Percentiles rank a stretch among this genome's conserved stretches.
phyloP scores from a whole-genome alignment of 768 basidiomycete genomes.

The Coprinopsis sp. region DNA sequence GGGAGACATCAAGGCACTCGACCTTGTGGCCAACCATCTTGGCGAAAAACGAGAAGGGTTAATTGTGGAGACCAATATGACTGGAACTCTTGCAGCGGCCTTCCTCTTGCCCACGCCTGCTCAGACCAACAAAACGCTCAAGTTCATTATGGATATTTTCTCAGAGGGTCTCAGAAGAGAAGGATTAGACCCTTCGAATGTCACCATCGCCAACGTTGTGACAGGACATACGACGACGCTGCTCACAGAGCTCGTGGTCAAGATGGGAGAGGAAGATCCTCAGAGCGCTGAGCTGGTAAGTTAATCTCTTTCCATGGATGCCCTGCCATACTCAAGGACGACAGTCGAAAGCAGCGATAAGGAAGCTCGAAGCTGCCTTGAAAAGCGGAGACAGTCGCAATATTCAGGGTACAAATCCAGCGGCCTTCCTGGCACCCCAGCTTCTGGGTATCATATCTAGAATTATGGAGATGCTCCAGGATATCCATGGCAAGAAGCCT shows the following conservation, averaged over 20 bases:
- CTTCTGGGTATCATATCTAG: slow-evolving; percentile 83
- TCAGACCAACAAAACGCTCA: slow-evolving; percentile 53
- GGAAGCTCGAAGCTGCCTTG: slow-evolving; percentile 45
- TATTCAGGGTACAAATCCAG: slow-evolving; percentile 35
- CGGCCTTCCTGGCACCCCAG: slow-evolving; percentile 62
- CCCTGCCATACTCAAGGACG: not conserved
- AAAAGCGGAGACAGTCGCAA: slow-evolving; percentile 23
- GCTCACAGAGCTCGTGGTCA: slow-evolving; percentile 70
- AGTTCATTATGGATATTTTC: slow-evolving; percentile 57
- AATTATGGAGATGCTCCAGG: slow-evolving; percentile 84
- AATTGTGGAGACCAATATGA: slow-evolving; percentile 52
- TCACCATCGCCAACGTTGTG: no score
- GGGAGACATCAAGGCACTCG: slow-evolving; percentile 54
- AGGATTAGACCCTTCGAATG: slow-evolving; percentile 39
- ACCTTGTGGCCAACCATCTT: slow-evolving; percentile 54
- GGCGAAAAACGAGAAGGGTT: slow-evolving; percentile 34
- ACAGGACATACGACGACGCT: slow-evolving; percentile 65
- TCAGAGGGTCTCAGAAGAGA: slow-evolving; percentile 43
- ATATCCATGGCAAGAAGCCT: slow-evolving; percentile 73
- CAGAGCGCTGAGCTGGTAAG: slow-evolving; percentile 42
- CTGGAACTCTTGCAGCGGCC: slow-evolving; percentile 58
- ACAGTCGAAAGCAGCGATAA: slow-evolving; percentile 33
- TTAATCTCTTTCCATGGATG: slow-evolving; percentile 4
- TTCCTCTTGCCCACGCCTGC: slow-evolving; percentile 54
- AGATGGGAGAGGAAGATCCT: slow-evolving; percentile 66